Percentiles rank a stretch among this genome's conserved stretches.
These are phyloP conservation scores for Sapria himalayana DNA, from an alignment of 345 rosid genomes.

Conservation along the genomic window DNA sequence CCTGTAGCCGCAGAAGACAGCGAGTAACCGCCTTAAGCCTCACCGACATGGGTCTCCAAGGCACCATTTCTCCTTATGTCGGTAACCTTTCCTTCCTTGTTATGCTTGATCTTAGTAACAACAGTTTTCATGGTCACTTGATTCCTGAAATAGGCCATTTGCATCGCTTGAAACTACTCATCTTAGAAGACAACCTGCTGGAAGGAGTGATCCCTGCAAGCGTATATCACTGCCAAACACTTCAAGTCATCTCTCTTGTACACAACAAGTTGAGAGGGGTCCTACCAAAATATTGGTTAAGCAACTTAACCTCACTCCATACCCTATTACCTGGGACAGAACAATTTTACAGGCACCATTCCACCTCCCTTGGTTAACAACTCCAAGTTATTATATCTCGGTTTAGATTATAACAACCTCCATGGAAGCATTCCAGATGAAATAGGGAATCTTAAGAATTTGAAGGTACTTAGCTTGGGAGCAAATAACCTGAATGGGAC, in stretches of 20 bases:
- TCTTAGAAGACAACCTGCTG: conserved; percentile 1
- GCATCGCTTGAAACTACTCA: conserved; percentile 1
- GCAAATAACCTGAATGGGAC: conserved; percentile 1
- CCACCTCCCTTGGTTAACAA: background rate
- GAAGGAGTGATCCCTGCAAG: conserved; percentile 3
- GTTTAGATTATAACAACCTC: background rate
- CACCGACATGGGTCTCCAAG: background rate
- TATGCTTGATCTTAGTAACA: conserved; percentile 2
- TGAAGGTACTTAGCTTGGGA: background rate
- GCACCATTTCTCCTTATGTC: background rate
- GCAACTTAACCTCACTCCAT: too few species aligned
- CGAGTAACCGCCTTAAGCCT: conserved; percentile 5
- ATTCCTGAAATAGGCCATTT: background rate
- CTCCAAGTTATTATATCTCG: background rate
- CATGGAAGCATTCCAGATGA: background rate
- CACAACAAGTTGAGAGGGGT: background rate
- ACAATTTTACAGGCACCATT: too few species aligned
- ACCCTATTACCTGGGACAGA: too few species aligned
- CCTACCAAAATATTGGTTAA: too few species aligned
- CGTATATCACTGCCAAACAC: background rate
- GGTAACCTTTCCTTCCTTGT: conserved; percentile 5
- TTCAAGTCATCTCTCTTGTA: conserved; percentile 1
- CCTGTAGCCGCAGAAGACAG: background rate
- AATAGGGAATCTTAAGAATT: conserved; percentile 1
- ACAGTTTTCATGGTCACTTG: conserved; percentile 6